Base-by-base conservation (phyloP, 441 rosid species). In the Bruguiera hainesii region DNA sequence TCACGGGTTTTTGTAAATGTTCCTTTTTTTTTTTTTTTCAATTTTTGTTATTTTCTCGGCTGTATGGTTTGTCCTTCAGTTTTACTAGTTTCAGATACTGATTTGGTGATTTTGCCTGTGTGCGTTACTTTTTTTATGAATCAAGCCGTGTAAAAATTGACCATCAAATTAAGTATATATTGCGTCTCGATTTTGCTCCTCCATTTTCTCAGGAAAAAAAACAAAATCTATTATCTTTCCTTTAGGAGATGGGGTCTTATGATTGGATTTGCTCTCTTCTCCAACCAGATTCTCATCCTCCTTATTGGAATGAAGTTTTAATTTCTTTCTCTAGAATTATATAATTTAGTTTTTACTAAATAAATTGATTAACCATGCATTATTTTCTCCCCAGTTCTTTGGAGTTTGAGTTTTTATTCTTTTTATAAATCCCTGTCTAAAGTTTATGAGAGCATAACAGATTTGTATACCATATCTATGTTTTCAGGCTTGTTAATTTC, bases 241-340 rank as follows among this genome's bases (percentile, higher is more conserved):
- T 73, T 67, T 63, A 21, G 23, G 29, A 33, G 69, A 71, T 72
- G 51, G 77, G 48, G 67, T 61, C 63, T 70, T 68, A 6, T 4
- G 33, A 37, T 37, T 37, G 42, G 55, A 59, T 64, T 31, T 63
- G 55, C 46, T 53, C 15, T 57, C 21, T 58, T 19, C 68, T 65
- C 59, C 15, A 23, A 28, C 48, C 26, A 60, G 75, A 70, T 73
- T 73, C 67, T 37, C 31, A 59, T 73, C 69, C 56, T 61, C 69
- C 68, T 68, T 64, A 50, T 59, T 28, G 66, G 58, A 58, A 28
- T 30, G 3, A 18, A 28, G 25, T 49, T 63, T 49, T 56, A 48
- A 51, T 62, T 2, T 62, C 42, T 26, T 67, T 66, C 18, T 50
- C 56, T 61, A 23, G 56, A 61, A 51, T 60, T 51, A 55, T 30